Conservation (phyloP, 83 land plant genomes). For the Thuja plicata region DNA sequence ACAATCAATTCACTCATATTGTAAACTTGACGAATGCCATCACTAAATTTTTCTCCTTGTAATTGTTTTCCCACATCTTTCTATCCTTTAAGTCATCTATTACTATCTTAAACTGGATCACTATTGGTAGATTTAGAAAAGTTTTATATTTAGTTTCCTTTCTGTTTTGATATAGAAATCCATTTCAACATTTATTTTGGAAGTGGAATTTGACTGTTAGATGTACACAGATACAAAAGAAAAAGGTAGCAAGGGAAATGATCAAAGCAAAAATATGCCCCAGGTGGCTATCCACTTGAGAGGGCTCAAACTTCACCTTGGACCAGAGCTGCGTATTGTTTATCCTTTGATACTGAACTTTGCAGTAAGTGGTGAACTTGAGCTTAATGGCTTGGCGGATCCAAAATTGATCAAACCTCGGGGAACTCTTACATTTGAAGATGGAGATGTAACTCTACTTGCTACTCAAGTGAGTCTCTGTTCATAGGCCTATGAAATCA, state of each 20-base stretch:
- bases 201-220: constrained; percentile 5
- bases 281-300: constrained; percentile 67
- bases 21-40: not conserved
- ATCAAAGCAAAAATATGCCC: constrained; percentile 40
- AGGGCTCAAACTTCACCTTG: constrained; percentile 80
- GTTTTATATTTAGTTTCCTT: not conserved
- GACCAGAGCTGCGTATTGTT: constrained; percentile 91
- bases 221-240: constrained; percentile 34
- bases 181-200: not conserved
- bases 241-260: constrained; percentile 42
- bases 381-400: constrained; percentile 90
- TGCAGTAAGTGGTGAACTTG: constrained; percentile 97
- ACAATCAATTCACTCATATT: not conserved
- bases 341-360: constrained; percentile 97
- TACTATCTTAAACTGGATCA: not conserved
- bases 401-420: constrained; percentile 81
- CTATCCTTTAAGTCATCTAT: not conserved
- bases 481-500: constrained; percentile 2
- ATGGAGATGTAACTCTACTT: constrained; percentile 90
- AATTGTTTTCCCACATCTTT: not conserved
- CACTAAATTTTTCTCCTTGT: not conserved
- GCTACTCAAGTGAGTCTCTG: constrained; percentile 71
- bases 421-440: constrained; percentile 90
- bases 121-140: constrained; percentile 3
- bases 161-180: not conserved